Conservation (phyloP, 371 early-diverging fungal genomes). For the Syncephalis plumigaleata region DNA sequence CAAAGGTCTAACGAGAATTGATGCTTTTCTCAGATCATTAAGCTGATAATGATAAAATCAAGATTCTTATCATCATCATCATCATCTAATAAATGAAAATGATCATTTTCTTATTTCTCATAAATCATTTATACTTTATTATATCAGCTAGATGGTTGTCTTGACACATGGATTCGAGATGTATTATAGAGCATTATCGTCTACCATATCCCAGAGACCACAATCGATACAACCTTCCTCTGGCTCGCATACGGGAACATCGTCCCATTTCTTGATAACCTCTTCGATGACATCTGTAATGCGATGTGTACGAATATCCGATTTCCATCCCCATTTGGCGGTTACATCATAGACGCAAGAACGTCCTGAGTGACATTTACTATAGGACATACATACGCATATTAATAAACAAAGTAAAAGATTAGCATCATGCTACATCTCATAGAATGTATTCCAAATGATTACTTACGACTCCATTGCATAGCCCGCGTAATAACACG, state of each 20-base stretch:
- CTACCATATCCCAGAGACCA: conserved; percentile 31
- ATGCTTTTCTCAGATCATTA: too few relatives aligned
- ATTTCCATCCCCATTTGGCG: conserved; percentile 41
- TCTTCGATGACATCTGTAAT: conserved; percentile 62
- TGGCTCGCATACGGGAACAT: conserved; percentile 29
- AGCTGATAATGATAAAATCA: too few relatives aligned
- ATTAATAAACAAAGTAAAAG: conserved; percentile 2
- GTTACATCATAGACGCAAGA: conserved; percentile 52
- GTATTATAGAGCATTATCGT: too few relatives aligned
- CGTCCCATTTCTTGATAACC: conserved; percentile 39
- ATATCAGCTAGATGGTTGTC: too few relatives aligned
- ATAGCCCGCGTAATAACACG: conserved; percentile 81
- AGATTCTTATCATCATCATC: too few relatives aligned
- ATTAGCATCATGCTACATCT: too few relatives aligned
- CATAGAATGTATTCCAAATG: background rate
- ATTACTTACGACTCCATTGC: conserved; percentile 53
- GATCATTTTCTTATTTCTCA: too few relatives aligned
- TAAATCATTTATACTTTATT: too few relatives aligned
- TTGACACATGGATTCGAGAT: too few relatives aligned
- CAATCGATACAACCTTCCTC: conserved; percentile 56
- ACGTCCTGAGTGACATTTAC: conserved; percentile 35
- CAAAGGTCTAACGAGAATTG: too few relatives aligned
- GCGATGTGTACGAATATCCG: conserved; percentile 60
- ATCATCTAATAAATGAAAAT: too few relatives aligned
- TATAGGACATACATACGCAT: conserved; percentile 4